Base-by-base conservation (phyloP, 768 basidiomycete species). In the Mycena leptocephala region DNA sequence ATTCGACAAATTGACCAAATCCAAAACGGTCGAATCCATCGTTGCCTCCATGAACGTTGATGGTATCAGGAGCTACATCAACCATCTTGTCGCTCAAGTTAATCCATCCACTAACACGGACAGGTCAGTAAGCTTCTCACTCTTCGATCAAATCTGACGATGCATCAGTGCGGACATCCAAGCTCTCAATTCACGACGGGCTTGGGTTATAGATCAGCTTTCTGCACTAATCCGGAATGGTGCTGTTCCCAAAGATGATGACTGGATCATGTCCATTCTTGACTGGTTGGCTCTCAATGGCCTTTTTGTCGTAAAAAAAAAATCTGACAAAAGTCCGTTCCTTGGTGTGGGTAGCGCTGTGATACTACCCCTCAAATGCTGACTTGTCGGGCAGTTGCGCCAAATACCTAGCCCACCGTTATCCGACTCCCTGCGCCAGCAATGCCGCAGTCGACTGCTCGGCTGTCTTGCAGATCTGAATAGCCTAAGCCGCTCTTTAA, bases 1-100 rank as follows among this genome's bases (percentile, higher is more conserved):
- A 83, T 99, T 99, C 80, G 98, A 99, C 85, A 94, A 91, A 83
- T 84, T 98, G 72, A 98, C 97, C 14, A 95, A 93, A 83, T 97
- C 97, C 11, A 98, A 97, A 85, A 98, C 96, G 0, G 91, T 99
- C 41, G 97, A 98, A 85, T 90, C 91, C 1, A 93, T 99, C 70
- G 86, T 99, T 70, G 89, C 92, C 4, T 91, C 90, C 41, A 93
- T 97, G 90, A 92, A 94, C 78, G 84, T 86, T 0, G 88, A 92
- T 2, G 97, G 96, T 11, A 95, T 98, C 76, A 89, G 91, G 78
- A 90, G 86, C 46, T 99, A 97, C 84, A 91, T 97, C 56, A 83
- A 88, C 41, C 93, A 95, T 84, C 86, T 99, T 28, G 86, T 95
- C 43, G 86, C 86, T 20, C 90, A 95, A 75, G 86, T 93, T 59